Evolutionary conservation across 2,329 filamentous ascomycete genomes (phyloP), one percentile per base, ranked within the genome.

Genomic region (Reticulascus tulasneorum): DNA sequence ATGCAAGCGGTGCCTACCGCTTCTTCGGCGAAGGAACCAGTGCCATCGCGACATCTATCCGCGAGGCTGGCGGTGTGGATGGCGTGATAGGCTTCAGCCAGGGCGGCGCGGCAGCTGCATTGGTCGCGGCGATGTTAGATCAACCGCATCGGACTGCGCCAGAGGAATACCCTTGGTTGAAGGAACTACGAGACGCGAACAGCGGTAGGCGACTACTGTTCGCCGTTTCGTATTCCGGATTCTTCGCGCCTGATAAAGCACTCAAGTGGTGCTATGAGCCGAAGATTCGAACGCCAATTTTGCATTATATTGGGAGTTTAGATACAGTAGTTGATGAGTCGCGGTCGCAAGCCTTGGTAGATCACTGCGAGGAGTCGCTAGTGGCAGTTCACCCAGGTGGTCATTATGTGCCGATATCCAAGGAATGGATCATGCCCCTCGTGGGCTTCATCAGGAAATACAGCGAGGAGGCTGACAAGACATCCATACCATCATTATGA

Each of bases 251-350:
- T 3, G 74, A 78, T 23, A 60, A 69, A 12, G 62, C 75, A 26
- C 81, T 94, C 55, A 58, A 59, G 24, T 86, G 77, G 34, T 55
- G 62, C 30, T 94, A 87, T 55, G 76, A 86, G 48, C 87, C 86
- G 12, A 72, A 75, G 55, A 82, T 96, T 40, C 59, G 56, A 44
- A 95, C 90, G 41, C 86, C 87, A 0, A 78, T 85, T 44, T 58
- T 94, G 61, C 88, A 95, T 64, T 84, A 89, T 48, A 59, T 95
- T 18, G 91, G 91, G 1, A 83, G 79, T 35, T 66, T 95, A 48
- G 91, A 96, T 64, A 87, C 84, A 4, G 86, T 96, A 1, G 90
- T 97, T 1, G 86, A 89, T 21, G 90, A 96, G 66, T 61, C 62
- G 35, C 69, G 86, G 52, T 86, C 79, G 56, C 67, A 75, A 50